Base-by-base conservation (phyloP, 1,284 basidiomycete species). In the Macrocystidia cucumis region DNA sequence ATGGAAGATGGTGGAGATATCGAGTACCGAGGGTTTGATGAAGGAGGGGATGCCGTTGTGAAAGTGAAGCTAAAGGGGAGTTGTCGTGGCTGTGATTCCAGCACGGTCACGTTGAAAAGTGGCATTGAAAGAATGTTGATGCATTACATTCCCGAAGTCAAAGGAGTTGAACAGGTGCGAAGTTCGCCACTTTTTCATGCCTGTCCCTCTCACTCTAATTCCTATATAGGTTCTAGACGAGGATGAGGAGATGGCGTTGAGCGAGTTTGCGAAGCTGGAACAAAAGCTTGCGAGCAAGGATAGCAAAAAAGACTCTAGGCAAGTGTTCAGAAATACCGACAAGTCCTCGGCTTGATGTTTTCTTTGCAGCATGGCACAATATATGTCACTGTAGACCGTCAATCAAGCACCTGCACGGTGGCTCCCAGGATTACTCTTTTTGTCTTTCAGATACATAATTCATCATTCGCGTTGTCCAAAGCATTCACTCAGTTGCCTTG, bases 61-160 rank as follows among this genome's bases (percentile, higher is more conserved):
- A 88, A 76, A 52, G 73, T 98, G 25, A 96, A 87, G 62, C 67
- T 98, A 44, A 98, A 98, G 67, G 95, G 95, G 14, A 93, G 89
- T 53, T 98, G 95, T 63, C 68, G 95, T 51, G 95, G 96, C 5
- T 98, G 95, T 60, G 80, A 81, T 45, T 91, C 86, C 23, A 91
- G 86, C 51, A 83, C 90, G 8, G 93, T 98, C 18, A 98, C 95
- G 11, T 68, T 98, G 43, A 98, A 98, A 70, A 81, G 75, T 45
- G 92, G 93, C 3, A 95, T 97, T 37, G 96, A 98, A 66, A 72
- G 95, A 42, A 98, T 98, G 96, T 67, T 98, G 51, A 95, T 91
- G 89, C 95, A 98, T 61, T 98, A 98, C 53, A 90, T 98, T 37
- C 95, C 95, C 4, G 93, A 98, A 60, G 95, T 98, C 21, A 86